Conservation (phyloP, 2,329 filamentous ascomycete genomes). For the Leptographium wingfieldii region DNA sequence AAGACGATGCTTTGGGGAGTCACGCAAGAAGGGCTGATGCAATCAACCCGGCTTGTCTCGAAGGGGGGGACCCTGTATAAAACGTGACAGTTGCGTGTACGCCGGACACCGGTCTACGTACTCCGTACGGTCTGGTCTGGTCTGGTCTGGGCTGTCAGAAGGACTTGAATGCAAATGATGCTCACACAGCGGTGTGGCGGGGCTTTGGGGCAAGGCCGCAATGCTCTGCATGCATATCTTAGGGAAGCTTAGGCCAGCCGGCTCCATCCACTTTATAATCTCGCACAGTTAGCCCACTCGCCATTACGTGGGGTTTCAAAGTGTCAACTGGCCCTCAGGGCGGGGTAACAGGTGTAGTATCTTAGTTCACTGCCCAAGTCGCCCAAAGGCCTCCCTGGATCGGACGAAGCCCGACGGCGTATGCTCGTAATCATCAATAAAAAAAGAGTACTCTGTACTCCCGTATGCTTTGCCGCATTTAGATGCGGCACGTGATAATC, state of each 20-base stretch:
- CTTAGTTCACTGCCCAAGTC: neutral
- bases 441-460: too few relatives aligned
- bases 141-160: neutral
- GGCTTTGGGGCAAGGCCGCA: neutral
- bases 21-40: neutral
- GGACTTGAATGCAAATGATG: neutral
- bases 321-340: neutral
- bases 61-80: too few relatives aligned
- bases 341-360: neutral
- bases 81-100: neutral
- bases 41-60: neutral
- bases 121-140: too few relatives aligned
- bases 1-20: neutral
- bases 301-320: neutral
- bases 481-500: neutral
- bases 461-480: neutral
- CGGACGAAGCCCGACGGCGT: too few relatives aligned
- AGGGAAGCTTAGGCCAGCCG: neutral
- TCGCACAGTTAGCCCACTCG: neutral
- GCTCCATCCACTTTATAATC: neutral
- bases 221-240: neutral
- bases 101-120: neutral
- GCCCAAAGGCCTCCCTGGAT: too few relatives aligned
- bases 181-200: neutral
- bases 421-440: too few relatives aligned